phyloP scores from a whole-genome alignment of 2,329 filamentous ascomycete species.

The Neonectria ditissima region DNA sequence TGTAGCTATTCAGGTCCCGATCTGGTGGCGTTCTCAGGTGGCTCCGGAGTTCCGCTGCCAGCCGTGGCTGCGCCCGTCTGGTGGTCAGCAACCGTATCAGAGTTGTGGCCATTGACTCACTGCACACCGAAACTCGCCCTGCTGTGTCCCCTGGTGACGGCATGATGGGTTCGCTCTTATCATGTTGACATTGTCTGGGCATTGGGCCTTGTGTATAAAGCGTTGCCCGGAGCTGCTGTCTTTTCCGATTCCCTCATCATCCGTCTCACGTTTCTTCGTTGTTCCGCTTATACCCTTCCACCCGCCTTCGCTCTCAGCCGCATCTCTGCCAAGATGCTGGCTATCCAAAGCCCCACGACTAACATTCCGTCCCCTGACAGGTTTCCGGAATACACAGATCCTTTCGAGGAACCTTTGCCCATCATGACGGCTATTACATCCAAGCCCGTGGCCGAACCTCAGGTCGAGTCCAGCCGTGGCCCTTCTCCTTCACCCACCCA shows the following conservation, averaged over 20 bases:
- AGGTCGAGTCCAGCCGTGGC: conserved; percentile 64
- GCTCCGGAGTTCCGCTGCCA: conserved; percentile 21
- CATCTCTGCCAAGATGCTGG: conserved; percentile 50
- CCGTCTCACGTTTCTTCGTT: conserved; percentile 22
- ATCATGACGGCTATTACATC: conserved; percentile 52
- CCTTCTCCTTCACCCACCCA: conserved; percentile 92
- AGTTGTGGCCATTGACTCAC: conserved; percentile 24
- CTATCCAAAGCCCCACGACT: conserved; percentile 54
- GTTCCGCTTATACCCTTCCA: conserved; percentile 28
- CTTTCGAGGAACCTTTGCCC: conserved; percentile 48
- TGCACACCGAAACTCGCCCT: conserved; percentile 17
- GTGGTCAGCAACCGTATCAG: conserved; percentile 30
- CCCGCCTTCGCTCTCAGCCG: conserved; percentile 21
- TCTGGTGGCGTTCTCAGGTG: conserved; percentile 38
- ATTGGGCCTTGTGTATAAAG: conserved; percentile 39
- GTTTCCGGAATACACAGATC: conserved; percentile 60
- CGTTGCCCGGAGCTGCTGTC: conserved; percentile 22
- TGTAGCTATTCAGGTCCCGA: conserved; percentile 38
- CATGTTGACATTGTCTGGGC: conserved; percentile 2
- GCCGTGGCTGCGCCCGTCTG: conserved; percentile 30
- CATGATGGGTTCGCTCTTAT: conserved; percentile 28
- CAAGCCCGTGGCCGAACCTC: conserved; percentile 57
- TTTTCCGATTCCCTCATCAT: conserved; percentile 23
- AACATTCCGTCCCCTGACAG: conserved; percentile 54
- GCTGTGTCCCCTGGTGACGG: conserved; percentile 24